These are phyloP conservation scores for Colletotrichum tofieldiae DNA, from an alignment of 2,329 filamentous ascomycete genomes.

Conservation along the genomic window DNA sequence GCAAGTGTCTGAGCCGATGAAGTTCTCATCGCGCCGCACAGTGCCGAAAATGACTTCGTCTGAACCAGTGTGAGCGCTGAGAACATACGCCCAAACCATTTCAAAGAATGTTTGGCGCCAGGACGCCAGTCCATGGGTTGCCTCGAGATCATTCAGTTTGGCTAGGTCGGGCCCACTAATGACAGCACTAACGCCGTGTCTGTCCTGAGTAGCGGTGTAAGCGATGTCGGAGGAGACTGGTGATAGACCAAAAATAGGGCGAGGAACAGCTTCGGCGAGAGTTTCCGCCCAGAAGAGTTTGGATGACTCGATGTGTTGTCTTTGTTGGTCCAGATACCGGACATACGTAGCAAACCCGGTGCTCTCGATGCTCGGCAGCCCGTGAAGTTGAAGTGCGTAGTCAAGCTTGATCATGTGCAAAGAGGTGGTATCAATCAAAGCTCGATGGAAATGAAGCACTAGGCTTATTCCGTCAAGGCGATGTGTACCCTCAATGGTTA, in stretches of 20 bases:
- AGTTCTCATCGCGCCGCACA: constrained; percentile 15
- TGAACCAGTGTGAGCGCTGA: constrained; percentile 4
- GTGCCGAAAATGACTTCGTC: constrained; percentile 13
- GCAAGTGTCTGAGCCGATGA: constrained; percentile 6
- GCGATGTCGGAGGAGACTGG: neutral
- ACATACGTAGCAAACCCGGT: constrained; percentile 5
- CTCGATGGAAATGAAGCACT: constrained; percentile 13
- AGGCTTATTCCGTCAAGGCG: neutral
- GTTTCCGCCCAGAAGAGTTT: constrained; percentile 1
- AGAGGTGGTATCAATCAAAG: constrained; percentile 15
- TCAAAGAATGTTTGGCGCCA: constrained; percentile 21
- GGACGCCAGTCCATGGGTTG: constrained; percentile 1
- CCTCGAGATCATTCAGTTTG: neutral
- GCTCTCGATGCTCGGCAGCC: constrained; percentile 6
- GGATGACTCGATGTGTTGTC: neutral
- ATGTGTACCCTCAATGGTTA: neutral
- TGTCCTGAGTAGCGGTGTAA: neutral
- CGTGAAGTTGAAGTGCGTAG: neutral
- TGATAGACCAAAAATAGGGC: neutral
- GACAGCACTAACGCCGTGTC: constrained; percentile 2
- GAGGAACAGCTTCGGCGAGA: neutral
- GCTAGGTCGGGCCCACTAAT: neutral
- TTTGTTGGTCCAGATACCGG: constrained; percentile 1
- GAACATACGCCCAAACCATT: constrained; percentile 12
- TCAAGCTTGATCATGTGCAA: constrained; percentile 21